Percentiles rank a stretch among this genome's conserved stretches.
phyloP scores from a whole-genome alignment of 768 basidiomycete genomes.

The Tricholoma sp. region DNA sequence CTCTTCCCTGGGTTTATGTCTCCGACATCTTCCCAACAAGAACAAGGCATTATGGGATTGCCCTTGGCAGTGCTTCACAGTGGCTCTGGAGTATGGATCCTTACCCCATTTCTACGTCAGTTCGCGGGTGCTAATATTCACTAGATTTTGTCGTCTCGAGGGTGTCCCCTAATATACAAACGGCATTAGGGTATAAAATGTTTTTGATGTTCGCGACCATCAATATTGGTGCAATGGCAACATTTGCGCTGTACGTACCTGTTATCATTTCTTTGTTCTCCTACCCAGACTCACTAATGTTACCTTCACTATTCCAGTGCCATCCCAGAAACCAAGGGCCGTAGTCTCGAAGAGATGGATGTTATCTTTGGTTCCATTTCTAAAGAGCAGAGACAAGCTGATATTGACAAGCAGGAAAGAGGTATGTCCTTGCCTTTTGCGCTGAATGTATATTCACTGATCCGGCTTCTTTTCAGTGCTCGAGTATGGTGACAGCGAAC shows the following conservation, averaged over 20 bases:
- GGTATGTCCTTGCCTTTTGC: slow-evolving; percentile 12
- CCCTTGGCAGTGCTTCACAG: slow-evolving; percentile 70
- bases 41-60: slow-evolving; percentile 77
- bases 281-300: too few relatives aligned
- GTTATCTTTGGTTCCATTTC: slow-evolving; percentile 52
- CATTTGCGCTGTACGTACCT: slow-evolving; percentile 54
- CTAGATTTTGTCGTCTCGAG: slow-evolving; percentile 42
- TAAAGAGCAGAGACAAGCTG: slow-evolving; percentile 46
- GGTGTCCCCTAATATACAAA: slow-evolving; percentile 54
- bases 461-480: not conserved
- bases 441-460: not conserved
- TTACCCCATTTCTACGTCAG: slow-evolving; percentile 11
- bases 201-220: slow-evolving; percentile 75
- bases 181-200: slow-evolving; percentile 63
- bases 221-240: slow-evolving; percentile 65
- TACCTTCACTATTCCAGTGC: slow-evolving; percentile 24
- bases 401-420: slow-evolving; percentile 44
- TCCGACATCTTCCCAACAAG: slow-evolving; percentile 86
- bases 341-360: slow-evolving; percentile 51
- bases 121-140: not conserved
- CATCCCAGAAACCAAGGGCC: slow-evolving; percentile 61
- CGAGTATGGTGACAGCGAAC: not conserved
- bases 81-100: slow-evolving; percentile 67
- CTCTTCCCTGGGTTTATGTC: slow-evolving; percentile 55
- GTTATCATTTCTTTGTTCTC: not conserved